Percentiles rank a stretch among this genome's conserved stretches.
These are phyloP conservation scores for Mortierella sp. DNA, from an alignment of 371 early-diverging fungal species.

Conservation along the genomic window DNA sequence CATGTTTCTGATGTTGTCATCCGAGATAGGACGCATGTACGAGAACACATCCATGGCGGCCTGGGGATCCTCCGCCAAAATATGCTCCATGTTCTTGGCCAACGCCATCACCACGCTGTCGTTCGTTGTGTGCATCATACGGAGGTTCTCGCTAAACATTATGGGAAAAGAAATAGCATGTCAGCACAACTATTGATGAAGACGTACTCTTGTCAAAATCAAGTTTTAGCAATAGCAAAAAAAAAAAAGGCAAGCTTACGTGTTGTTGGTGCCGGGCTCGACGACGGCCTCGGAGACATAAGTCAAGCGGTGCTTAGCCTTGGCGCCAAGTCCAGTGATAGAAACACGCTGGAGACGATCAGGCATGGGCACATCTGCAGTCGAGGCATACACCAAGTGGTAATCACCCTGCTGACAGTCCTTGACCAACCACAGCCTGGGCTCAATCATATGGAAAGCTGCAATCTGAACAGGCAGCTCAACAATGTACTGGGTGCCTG, in stretches of 20 bases:
- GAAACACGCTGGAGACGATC: slow-evolving; percentile 49
- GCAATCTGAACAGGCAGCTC: slow-evolving; percentile 63
- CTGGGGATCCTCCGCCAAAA: slow-evolving; percentile 36
- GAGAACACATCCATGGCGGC: slow-evolving; percentile 58
- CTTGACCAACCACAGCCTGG: slow-evolving; percentile 69
- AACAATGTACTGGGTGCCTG: slow-evolving; percentile 66
- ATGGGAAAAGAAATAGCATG: not conserved
- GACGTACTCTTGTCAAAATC: not conserved
- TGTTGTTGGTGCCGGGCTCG: slow-evolving; percentile 35
- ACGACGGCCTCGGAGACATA: slow-evolving; percentile 44
- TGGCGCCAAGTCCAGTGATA: slow-evolving; percentile 47
- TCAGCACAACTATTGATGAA: not conserved
- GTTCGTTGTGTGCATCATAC: slow-evolving; percentile 56
- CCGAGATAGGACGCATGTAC: slow-evolving; percentile 58
- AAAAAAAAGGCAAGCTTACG: slow-evolving; percentile 3
- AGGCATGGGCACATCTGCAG: slow-evolving; percentile 30
- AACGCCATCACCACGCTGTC: slow-evolving; percentile 48
- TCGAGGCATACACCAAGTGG: slow-evolving; percentile 60
- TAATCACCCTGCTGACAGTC: slow-evolving; percentile 66
- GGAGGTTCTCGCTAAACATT: slow-evolving; percentile 26
- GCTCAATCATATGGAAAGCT: slow-evolving; percentile 65
- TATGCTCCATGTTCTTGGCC: slow-evolving; percentile 48
- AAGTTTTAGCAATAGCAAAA: not conserved
- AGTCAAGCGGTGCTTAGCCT: slow-evolving; percentile 52
- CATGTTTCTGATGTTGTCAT: slow-evolving; percentile 56